Evolutionary conservation across 805 yeast genomes (phyloP).

Genomic region (Scheffersomyces stipitis): DNA sequence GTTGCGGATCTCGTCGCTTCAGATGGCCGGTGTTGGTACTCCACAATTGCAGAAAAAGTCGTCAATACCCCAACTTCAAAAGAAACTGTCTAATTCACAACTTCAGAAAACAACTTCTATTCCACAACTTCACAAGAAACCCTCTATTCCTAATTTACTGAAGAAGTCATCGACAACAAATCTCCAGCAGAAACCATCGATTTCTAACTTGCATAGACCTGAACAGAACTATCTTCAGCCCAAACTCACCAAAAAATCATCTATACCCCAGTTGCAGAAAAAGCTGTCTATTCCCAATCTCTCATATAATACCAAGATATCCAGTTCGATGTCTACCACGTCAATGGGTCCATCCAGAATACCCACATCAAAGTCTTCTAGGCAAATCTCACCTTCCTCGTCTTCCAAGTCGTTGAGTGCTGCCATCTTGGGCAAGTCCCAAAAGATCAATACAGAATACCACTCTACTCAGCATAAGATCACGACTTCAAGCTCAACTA

Average conservation of each 20-base stretch:
- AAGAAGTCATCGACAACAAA: constrained; percentile 15
- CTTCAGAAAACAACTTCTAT: constrained; percentile 9
- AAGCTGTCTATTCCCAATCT: constrained; percentile 12
- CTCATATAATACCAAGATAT: background rate
- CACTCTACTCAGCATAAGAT: background rate
- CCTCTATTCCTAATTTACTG: constrained; percentile 15
- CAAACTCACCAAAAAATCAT: constrained; percentile 2
- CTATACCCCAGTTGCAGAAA: constrained; percentile 9
- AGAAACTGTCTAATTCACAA: constrained; percentile 10
- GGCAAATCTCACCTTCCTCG: background rate
- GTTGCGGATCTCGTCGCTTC: constrained; percentile 29
- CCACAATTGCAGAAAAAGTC: constrained; percentile 6
- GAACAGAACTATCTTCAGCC: background rate
- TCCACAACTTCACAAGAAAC: constrained; percentile 7
- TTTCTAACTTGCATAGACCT: constrained; percentile 10
- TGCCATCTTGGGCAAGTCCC: background rate
- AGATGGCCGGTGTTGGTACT: constrained; percentile 32
- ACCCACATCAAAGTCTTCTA: background rate
- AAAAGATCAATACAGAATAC: background rate
- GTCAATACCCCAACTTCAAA: constrained; percentile 11
- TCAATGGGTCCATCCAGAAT: no score
- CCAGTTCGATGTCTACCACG: background rate
- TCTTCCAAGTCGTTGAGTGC: background rate
- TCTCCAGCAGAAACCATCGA: constrained; percentile 17
- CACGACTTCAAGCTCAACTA: constrained; percentile 3